phyloP scores from a whole-genome alignment of 2,329 filamentous ascomycete genomes.

The Colletotrichum endophyticum region DNA sequence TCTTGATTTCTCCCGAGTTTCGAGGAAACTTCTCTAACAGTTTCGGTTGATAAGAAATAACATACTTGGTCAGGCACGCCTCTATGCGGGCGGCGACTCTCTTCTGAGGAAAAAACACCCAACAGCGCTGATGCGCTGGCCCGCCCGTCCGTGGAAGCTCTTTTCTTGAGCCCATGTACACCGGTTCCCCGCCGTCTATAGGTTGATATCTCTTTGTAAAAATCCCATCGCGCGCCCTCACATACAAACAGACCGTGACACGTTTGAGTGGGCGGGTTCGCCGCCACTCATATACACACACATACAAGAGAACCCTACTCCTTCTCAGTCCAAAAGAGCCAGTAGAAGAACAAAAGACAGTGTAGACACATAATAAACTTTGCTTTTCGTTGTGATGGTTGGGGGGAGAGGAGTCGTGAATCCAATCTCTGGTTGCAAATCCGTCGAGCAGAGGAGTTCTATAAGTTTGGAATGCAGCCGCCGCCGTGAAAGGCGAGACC shows the following conservation, averaged over 20 bases:
- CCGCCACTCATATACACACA: background rate
- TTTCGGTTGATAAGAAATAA: background rate
- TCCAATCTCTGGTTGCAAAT: conserved; percentile 9
- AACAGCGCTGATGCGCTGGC: background rate
- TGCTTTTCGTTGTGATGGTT: conserved; percentile 5
- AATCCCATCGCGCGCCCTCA: background rate
- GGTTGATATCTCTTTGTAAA: conserved; percentile 4
- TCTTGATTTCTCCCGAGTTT: conserved; percentile 5
- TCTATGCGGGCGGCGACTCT: background rate
- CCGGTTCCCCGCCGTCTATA: conserved; percentile 9
- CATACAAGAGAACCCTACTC: background rate
- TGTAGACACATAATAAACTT: background rate
- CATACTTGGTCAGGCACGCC: conserved; percentile 9
- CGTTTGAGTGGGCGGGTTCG: background rate
- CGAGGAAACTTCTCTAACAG: background rate
- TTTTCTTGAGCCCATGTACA: background rate
- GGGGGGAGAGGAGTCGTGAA: conserved; percentile 7
- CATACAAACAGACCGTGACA: conserved; percentile 1
- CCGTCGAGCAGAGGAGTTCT: conserved; percentile 11
- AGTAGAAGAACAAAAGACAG: background rate
- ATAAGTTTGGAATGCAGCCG: background rate
- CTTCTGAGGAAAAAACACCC: background rate
- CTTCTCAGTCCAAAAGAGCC: background rate
- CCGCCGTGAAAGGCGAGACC: background rate
- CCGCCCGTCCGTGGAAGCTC: background rate